These are phyloP conservation scores for Colletotrichum scovillei DNA, from an alignment of 2,329 filamentous ascomycete genomes.

Conservation along the genomic window DNA sequence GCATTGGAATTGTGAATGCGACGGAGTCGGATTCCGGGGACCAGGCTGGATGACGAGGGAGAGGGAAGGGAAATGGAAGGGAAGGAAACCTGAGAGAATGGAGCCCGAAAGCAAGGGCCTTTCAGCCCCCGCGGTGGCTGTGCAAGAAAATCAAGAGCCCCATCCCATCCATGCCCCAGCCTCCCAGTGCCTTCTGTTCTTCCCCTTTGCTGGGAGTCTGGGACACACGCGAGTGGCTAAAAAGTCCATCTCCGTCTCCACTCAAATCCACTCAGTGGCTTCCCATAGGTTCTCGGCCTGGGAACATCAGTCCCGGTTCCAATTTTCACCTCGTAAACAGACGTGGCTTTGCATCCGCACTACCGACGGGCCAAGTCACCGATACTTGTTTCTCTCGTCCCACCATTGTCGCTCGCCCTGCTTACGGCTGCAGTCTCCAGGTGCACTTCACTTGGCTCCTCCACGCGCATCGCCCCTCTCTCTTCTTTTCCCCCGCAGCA, in stretches of 20 bases:
- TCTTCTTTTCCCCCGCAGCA: not conserved
- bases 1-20: not conserved
- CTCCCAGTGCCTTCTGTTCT: slow-evolving; percentile 1
- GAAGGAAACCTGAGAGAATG: slow-evolving; percentile 31
- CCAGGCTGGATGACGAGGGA: not conserved
- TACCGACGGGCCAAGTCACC: not conserved
- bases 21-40: not conserved
- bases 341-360: slow-evolving; percentile 29
- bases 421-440: not conserved
- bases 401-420: not conserved
- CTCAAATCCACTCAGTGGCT: not conserved
- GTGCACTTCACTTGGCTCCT: not conserved
- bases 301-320: not conserved
- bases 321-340: slow-evolving; percentile 23
- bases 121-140: slow-evolving; percentile 35
- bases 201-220: not conserved
- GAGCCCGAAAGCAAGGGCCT: slow-evolving; percentile 14
- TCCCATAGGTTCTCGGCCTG: not conserved
- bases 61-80: slow-evolving; percentile 19
- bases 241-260: not conserved
- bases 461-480: not conserved
- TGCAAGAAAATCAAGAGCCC: slow-evolving; percentile 13
- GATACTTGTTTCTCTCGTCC: not conserved
- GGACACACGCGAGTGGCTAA: not conserved
- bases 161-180: slow-evolving; percentile 3